Percentiles rank a stretch among this genome's conserved stretches.
These are phyloP conservation scores for Phytophthora fragariae DNA, from an alignment of 352 stramenopile genomes.

Conservation along the genomic window DNA sequence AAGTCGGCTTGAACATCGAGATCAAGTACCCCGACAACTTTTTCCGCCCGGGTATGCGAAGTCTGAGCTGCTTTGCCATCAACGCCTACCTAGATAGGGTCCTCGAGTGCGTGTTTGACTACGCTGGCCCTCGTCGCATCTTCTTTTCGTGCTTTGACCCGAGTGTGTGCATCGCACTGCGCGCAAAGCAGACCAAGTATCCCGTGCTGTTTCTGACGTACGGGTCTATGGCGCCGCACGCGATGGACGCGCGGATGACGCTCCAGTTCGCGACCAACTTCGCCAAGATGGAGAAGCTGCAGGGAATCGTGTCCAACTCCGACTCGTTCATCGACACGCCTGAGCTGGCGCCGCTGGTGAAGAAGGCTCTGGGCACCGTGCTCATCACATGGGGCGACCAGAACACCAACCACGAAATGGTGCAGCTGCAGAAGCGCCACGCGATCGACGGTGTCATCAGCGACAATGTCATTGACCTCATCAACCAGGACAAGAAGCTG, in stretches of 20 bases:
- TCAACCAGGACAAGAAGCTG: constrained; percentile 56
- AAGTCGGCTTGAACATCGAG: constrained; percentile 83
- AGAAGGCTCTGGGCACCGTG: constrained; percentile 46
- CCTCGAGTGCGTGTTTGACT: constrained; percentile 76
- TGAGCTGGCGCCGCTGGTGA: constrained; percentile 58
- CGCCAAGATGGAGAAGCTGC: constrained; percentile 68
- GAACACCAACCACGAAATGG: constrained; percentile 77
- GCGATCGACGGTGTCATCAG: constrained; percentile 83
- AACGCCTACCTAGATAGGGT: constrained; percentile 81
- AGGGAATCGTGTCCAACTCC: constrained; percentile 82
- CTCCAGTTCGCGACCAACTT: constrained; percentile 73
- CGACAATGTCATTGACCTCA: constrained; percentile 85
- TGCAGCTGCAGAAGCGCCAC: constrained; percentile 75
- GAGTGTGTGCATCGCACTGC: constrained; percentile 68
- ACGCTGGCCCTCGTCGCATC: constrained; percentile 63
- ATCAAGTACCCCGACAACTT: constrained; percentile 83
- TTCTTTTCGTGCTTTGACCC: constrained; percentile 89
- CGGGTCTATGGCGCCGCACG: constrained; percentile 55
- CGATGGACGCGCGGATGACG: constrained; percentile 62
- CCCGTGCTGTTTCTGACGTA: constrained; percentile 82
- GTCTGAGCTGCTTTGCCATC: constrained; percentile 65
- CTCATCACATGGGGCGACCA: constrained; percentile 83
- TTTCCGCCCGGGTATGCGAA: constrained; percentile 50
- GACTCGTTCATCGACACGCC: constrained; percentile 67
- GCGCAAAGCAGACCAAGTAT: constrained; percentile 77